phyloP scores from a whole-genome alignment of 1,139 yeast species.

The Yamadazyma dendronema region DNA sequence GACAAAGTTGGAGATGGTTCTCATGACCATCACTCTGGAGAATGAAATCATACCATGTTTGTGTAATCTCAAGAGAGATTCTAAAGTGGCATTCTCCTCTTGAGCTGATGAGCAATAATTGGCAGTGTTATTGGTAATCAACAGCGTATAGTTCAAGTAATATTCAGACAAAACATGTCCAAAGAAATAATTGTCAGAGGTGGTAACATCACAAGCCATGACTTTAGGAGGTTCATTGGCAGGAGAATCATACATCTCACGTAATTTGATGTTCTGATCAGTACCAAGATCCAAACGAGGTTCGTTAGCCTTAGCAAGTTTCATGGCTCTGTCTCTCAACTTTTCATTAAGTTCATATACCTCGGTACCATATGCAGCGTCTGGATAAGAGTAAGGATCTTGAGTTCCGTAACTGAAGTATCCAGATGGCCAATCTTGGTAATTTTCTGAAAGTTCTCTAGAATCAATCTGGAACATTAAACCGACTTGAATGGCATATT shows the following conservation, averaged over 20 bases:
- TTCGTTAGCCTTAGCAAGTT: conserved; percentile 45
- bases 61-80: conserved; percentile 56
- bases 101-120: conserved; percentile 63
- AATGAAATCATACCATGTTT: conserved; percentile 55
- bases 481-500: conserved; percentile 62
- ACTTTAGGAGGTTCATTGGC: conserved; percentile 53
- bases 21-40: conserved; percentile 57
- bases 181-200: conserved; percentile 61
- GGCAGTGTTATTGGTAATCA: conserved; percentile 61
- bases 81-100: conserved; percentile 68
- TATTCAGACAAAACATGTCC: conserved; percentile 53
- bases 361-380: conserved; percentile 60
- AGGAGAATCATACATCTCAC: conserved; percentile 45
- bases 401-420: conserved; percentile 58
- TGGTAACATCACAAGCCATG: conserved; percentile 57
- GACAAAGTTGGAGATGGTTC: conserved; percentile 64
- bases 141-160: conserved; percentile 44
- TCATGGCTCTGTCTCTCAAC: conserved; percentile 57
- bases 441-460: conserved; percentile 44
- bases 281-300: conserved; percentile 44
- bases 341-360: conserved; percentile 61
- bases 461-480: conserved; percentile 56
- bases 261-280: conserved; percentile 40
- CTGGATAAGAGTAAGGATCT: conserved; percentile 52
- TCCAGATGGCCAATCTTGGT: conserved; percentile 60